Percentiles rank a stretch among this genome's conserved stretches.
phyloP scores from a whole-genome alignment of 2,329 filamentous ascomycete species.

The Hypoxylon sp. region DNA sequence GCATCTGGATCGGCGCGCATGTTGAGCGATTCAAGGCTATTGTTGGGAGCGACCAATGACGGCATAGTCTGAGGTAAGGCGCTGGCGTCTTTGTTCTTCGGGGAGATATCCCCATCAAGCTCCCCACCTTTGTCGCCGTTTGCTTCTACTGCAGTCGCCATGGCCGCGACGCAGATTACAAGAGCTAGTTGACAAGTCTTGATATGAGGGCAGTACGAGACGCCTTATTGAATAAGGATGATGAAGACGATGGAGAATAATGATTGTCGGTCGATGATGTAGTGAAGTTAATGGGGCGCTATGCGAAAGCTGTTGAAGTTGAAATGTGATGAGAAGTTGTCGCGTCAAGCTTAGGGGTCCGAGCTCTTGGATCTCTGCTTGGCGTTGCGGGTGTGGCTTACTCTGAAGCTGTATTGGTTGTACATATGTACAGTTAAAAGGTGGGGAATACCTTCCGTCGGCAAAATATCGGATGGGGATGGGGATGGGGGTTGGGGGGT shows the following conservation, averaged over 20 bases:
- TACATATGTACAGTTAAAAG: not conserved
- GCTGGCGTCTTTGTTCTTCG: constrained; percentile 54
- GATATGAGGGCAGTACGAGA: not conserved
- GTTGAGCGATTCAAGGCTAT: constrained; percentile 62
- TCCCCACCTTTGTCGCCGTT: constrained; percentile 44
- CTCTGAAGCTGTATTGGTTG: not conserved
- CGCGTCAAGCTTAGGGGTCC: constrained; percentile 40
- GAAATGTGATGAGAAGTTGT: constrained; percentile 18
- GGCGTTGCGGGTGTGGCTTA: not conserved
- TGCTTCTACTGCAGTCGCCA: constrained; percentile 47
- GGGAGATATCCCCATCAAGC: constrained; percentile 54
- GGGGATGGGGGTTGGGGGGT: too few relatives aligned
- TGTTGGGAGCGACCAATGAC: constrained; percentile 53
- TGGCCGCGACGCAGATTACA: constrained; percentile 21
- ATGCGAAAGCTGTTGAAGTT: constrained; percentile 17
- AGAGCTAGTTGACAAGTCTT: not conserved
- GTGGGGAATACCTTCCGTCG: not conserved
- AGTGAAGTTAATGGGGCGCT: constrained; percentile 7
- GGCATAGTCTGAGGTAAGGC: constrained; percentile 55
- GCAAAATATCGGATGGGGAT: constrained; percentile 1
- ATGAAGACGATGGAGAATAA: not conserved
- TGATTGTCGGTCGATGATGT: not conserved
- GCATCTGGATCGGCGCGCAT: constrained; percentile 75
- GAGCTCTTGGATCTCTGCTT: constrained; percentile 12
- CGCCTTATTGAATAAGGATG: not conserved